phyloP scores from a whole-genome alignment of 768 basidiomycete species.

The Auricularia sp. region DNA sequence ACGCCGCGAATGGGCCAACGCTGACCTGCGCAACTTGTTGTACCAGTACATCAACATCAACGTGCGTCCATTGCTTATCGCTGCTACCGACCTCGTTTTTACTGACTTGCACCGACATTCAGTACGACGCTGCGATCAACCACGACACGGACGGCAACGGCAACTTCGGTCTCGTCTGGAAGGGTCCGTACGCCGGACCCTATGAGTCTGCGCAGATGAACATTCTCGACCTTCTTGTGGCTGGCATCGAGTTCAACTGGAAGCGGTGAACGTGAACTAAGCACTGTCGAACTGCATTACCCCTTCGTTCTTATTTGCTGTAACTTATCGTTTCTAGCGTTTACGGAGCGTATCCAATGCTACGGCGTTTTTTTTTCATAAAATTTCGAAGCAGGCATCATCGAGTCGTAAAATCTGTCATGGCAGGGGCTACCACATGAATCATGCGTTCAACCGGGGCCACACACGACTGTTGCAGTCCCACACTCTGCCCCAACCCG shows the following conservation, averaged over 20 bases:
- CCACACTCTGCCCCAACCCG: too few species aligned
- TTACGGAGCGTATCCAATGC: neutral
- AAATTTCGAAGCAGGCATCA: too few species aligned
- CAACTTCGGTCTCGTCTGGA: neutral
- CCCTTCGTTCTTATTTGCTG: neutral
- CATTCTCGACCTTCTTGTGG: neutral
- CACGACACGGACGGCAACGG: neutral
- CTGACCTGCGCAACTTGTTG: neutral
- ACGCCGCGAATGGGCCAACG: neutral
- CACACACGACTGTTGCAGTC: too few species aligned
- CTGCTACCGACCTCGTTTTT: neutral
- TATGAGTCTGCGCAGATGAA: neutral
- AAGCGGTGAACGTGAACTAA: neutral
- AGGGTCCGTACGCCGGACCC: neutral
- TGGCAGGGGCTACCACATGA: too few species aligned
- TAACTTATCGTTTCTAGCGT: neutral
- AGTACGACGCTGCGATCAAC: neutral
- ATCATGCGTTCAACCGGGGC: too few species aligned
- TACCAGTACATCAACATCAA: neutral
- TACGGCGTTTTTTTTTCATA: too few species aligned
- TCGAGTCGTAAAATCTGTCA: too few species aligned
- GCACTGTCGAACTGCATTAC: neutral
- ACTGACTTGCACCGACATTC: neutral
- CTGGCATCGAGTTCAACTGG: constrained; percentile 1
- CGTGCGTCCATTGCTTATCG: neutral